These are phyloP conservation scores for Venturia carpophila DNA, from an alignment of 2,329 filamentous ascomycete genomes.

Conservation along the genomic window DNA sequence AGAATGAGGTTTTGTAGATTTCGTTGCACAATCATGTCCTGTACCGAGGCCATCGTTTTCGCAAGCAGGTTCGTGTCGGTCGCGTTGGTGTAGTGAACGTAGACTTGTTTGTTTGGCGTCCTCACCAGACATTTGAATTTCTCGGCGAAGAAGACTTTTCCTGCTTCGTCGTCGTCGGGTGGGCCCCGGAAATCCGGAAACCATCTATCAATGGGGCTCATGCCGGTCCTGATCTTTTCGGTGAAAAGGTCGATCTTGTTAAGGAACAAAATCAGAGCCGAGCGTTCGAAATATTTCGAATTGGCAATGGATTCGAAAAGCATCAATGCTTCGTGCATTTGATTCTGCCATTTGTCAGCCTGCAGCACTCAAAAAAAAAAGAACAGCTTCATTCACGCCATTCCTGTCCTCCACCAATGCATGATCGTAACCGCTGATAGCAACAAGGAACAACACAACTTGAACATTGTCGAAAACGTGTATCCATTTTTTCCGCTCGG, in stretches of 20 bases:
- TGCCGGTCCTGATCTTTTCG: slow-evolving; percentile 41
- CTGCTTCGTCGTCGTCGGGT: slow-evolving; percentile 40
- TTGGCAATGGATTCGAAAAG: slow-evolving; percentile 47
- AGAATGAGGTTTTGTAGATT: slow-evolving; percentile 44
- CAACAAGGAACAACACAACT: slow-evolving; percentile 84
- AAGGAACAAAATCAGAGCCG: slow-evolving; percentile 45
- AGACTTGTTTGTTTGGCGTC: slow-evolving; percentile 44
- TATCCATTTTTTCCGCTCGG: slow-evolving; percentile 95
- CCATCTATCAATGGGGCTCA: slow-evolving; percentile 41
- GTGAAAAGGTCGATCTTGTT: slow-evolving; percentile 48
- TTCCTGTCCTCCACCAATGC: slow-evolving; percentile 94
- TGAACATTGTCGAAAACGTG: slow-evolving; percentile 94
- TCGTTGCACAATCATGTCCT: slow-evolving; percentile 48
- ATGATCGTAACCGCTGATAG: slow-evolving; percentile 94
- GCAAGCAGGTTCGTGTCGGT: slow-evolving; percentile 50
- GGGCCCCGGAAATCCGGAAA: slow-evolving; percentile 43
- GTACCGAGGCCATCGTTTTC: slow-evolving; percentile 46
- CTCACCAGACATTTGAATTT: slow-evolving; percentile 45
- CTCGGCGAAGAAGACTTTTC: slow-evolving; percentile 43
- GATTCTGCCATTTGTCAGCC: slow-evolving; percentile 34
- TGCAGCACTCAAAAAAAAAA: background rate
- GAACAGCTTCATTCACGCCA: slow-evolving; percentile 55
- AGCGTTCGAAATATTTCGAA: slow-evolving; percentile 45
- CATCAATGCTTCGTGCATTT: slow-evolving; percentile 49
- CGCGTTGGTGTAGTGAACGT: slow-evolving; percentile 46